These are phyloP conservation scores for Fusarium pseudograminearum DNA, from an alignment of 2,329 filamentous ascomycete genomes.

Conservation along the genomic window DNA sequence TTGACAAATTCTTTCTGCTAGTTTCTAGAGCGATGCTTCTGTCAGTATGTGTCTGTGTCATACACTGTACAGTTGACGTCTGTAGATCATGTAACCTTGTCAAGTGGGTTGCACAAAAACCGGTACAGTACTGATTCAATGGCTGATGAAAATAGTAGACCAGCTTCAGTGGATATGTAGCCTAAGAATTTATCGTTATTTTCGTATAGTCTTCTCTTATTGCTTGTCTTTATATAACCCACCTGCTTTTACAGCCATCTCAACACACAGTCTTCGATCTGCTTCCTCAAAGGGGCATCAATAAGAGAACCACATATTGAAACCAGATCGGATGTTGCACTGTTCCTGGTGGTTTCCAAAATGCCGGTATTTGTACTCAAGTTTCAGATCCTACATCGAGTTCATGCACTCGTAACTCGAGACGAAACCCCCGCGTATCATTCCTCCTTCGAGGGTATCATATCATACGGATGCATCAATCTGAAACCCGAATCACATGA, in stretches of 20 bases:
- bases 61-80: neutral
- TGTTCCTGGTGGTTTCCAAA: neutral
- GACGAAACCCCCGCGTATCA: slow-evolving; percentile 24
- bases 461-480: neutral
- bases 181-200: too few species aligned
- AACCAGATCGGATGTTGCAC: neutral
- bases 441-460: neutral
- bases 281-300: neutral
- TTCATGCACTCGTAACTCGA: slow-evolving; percentile 17
- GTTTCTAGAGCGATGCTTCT: neutral
- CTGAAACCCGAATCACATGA: slow-evolving; percentile 23
- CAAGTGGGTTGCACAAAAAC: too few species aligned
- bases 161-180: neutral
- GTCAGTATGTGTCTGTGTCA: neutral
- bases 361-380: neutral
- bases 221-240: too few species aligned
- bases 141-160: neutral
- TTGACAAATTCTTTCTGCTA: neutral
- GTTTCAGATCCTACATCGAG: slow-evolving; percentile 6
- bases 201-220: too few species aligned
- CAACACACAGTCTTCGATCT: slow-evolving; percentile 3
- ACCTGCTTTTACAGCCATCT: slow-evolving; percentile 12
- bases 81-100: slow-evolving; percentile 18
- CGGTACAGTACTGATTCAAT: too few species aligned
- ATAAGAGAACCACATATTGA: neutral